phyloP scores from a whole-genome alignment of 129 eudicot genomes.

The Logfia minima region DNA sequence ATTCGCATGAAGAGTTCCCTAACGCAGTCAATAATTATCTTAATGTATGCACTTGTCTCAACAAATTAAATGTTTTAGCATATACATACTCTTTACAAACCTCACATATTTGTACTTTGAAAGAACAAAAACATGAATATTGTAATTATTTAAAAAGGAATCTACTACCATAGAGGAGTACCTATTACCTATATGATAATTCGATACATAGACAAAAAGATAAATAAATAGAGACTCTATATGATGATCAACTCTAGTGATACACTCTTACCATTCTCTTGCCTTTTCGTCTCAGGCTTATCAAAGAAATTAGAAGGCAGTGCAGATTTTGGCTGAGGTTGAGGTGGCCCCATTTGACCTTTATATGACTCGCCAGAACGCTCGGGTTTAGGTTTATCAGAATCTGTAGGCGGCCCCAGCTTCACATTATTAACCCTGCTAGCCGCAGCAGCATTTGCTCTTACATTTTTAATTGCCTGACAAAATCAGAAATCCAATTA shows the following conservation, averaged over 20 bases:
- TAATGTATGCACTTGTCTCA: conserved; percentile 8
- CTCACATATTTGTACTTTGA: not conserved
- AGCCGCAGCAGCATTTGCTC: conserved; percentile 73
- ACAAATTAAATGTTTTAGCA: not conserved
- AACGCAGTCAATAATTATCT: conserved; percentile 6
- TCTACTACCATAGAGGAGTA: not conserved
- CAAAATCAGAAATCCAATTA: conserved; percentile 14
- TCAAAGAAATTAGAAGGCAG: conserved; percentile 85
- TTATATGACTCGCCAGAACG: conserved; percentile 27
- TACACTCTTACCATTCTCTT: conserved; percentile 54
- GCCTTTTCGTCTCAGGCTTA: conserved; percentile 58
- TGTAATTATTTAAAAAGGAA: too few species aligned
- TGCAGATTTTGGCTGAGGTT: conserved; percentile 39
- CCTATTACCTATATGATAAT: not conserved
- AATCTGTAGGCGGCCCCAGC: conserved; percentile 40
- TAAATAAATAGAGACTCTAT: not conserved
- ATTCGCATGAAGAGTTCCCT: conserved; percentile 3
- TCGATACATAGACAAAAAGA: not conserved
- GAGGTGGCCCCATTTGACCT: conserved; percentile 42
- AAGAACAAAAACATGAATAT: not conserved
- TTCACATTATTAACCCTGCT: conserved; percentile 50
- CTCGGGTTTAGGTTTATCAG: conserved; percentile 45
- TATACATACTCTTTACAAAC: not conserved
- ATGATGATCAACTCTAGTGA: not conserved
- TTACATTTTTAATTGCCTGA: conserved; percentile 80